These are phyloP conservation scores for Komagataella kurtzmanii DNA, from an alignment of 805 yeast species.

Conservation along the genomic window DNA sequence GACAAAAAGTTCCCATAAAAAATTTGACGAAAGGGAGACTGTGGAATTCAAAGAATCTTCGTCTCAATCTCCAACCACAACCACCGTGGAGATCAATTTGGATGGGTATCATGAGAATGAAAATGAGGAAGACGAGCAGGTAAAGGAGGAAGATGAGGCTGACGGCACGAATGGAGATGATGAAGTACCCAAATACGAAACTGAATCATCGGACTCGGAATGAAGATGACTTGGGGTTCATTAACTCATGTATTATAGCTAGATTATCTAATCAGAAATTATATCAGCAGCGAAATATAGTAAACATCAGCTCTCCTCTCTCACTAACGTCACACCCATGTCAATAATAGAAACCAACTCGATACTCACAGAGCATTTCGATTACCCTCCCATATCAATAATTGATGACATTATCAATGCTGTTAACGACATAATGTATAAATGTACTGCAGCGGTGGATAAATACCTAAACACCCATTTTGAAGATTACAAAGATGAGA, in stretches of 20 bases:
- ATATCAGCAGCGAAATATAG: background rate
- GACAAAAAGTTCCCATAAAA: constrained; percentile 22
- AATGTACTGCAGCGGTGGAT: constrained; percentile 71
- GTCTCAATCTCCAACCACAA: constrained; percentile 2
- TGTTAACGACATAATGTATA: constrained; percentile 72
- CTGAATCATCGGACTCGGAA: background rate
- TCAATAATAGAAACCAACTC: constrained; percentile 27
- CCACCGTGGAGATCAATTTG: constrained; percentile 5
- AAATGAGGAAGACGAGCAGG: background rate
- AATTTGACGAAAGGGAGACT: constrained; percentile 19
- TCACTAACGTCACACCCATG: constrained; percentile 1
- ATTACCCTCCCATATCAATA: constrained; percentile 68
- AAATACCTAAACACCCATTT: constrained; percentile 30
- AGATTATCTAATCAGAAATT: background rate
- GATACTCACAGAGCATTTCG: constrained; percentile 74
- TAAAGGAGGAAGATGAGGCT: background rate
- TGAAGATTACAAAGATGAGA: constrained; percentile 24
- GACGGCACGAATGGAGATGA: background rate
- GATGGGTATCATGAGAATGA: background rate
- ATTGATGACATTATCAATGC: constrained; percentile 84
- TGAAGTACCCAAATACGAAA: background rate
- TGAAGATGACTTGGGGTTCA: background rate
- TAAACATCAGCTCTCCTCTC: background rate
- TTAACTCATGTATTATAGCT: background rate
- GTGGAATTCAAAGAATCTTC: constrained; percentile 2